Conservation (phyloP, 768 basidiomycete species). For the Hydnomerulius pinastri region DNA sequence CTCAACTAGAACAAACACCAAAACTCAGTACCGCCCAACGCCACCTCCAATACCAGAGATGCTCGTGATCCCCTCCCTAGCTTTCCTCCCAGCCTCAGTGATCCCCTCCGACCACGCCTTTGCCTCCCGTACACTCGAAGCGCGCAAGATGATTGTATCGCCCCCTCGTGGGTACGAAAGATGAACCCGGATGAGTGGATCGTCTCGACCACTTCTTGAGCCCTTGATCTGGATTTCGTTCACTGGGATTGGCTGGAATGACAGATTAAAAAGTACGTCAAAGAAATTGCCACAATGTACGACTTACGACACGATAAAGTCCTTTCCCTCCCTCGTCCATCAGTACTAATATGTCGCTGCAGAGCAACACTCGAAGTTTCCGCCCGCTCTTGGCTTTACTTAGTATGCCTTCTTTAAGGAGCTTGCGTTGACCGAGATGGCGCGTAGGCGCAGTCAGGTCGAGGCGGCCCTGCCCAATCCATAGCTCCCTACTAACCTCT, state of each 20-base stretch:
- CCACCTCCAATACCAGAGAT: background rate
- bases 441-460: conserved; percentile 92
- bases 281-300: background rate
- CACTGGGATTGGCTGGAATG: conserved; percentile 79
- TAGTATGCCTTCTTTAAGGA: conserved; percentile 78
- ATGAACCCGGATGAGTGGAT: conserved; percentile 64
- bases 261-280: no score
- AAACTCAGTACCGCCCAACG: background rate
- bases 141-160: conserved; percentile 63
- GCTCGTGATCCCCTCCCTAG: conserved; percentile 10
- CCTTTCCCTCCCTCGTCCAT: conserved; percentile 70
- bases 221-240: conserved; percentile 63
- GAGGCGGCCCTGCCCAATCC: conserved; percentile 85
- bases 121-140: conserved; percentile 59
- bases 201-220: conserved; percentile 56
- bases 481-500: conserved; percentile 74
- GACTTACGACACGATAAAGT: conserved; percentile 80
- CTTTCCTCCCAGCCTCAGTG: conserved; percentile 13
- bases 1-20: no score
- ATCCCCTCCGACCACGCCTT: conserved; percentile 53
- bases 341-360: conserved; percentile 87
- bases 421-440: conserved; percentile 74
- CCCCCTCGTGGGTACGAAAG: conserved; percentile 75
- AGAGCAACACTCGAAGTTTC: conserved; percentile 76
- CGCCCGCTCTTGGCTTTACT: conserved; percentile 84